Conservation (phyloP, 169 alveolate genomes). For the Ichthyophthirius multifiliis region DNA sequence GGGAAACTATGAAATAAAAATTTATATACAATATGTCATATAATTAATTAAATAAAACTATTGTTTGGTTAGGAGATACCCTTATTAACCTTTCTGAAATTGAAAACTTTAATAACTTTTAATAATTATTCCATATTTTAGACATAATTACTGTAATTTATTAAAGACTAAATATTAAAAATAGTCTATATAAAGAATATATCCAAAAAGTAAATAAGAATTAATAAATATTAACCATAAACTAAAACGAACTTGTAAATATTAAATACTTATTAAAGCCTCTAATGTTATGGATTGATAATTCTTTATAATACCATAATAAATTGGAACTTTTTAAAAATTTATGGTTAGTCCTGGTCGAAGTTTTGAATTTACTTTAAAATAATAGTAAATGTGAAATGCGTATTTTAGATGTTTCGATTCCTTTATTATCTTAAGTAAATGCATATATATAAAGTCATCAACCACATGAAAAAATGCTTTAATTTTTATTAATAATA, state of each 20-base stretch:
- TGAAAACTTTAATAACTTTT: not conserved
- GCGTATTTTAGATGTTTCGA: not conserved
- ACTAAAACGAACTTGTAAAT: not conserved
- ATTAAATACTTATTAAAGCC: not conserved
- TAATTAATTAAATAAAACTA: not conserved
- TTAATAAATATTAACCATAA: not conserved
- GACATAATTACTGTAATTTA: constrained; percentile 11
- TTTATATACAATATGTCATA: not conserved
- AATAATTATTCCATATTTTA: not conserved
- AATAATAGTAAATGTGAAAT: no score
- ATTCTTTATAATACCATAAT: not conserved
- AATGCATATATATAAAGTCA: not conserved
- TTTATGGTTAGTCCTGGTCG: not conserved
- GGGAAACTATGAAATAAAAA: constrained; percentile 9
- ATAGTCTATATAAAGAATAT: not conserved
- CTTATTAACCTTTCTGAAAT: not conserved
- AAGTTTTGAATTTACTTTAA: no score
- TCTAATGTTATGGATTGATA: constrained; percentile 8
- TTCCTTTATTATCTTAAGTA: not conserved
- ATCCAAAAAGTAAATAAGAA: not conserved
- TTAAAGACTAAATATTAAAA: not conserved
- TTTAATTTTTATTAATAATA: not conserved
- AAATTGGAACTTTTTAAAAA: not conserved
- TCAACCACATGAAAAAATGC: constrained; percentile 6
- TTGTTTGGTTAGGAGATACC: not conserved